These are phyloP conservation scores for Candida loeiensis DNA, from an alignment of 805 yeast species.

Conservation along the genomic window DNA sequence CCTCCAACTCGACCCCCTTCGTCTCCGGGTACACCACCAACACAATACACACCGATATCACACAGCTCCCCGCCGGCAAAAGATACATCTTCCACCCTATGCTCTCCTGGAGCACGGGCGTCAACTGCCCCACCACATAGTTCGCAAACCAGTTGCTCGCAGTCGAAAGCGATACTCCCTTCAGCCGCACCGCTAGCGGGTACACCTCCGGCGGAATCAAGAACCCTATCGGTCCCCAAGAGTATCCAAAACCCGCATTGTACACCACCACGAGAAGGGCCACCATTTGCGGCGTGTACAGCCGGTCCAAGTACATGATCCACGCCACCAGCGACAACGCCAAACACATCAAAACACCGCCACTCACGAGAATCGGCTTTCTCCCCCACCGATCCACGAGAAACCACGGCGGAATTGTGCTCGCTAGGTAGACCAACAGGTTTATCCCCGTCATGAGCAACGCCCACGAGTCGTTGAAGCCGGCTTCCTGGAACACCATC, in stretches of 20 bases:
- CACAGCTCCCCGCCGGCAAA: conserved; percentile 38
- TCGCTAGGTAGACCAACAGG: conserved; percentile 34
- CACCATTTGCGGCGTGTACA: conserved; percentile 36
- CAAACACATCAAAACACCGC: conserved; percentile 38
- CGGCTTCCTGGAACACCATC: conserved; percentile 48
- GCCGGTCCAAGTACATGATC: conserved; percentile 29
- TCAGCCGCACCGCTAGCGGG: conserved; percentile 40
- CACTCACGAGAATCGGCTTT: conserved; percentile 41
- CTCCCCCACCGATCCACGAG: conserved; percentile 45
- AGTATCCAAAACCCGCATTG: conserved; percentile 43
- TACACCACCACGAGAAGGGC: conserved; percentile 40
- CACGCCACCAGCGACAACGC: conserved; percentile 33
- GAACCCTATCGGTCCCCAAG: conserved; percentile 47
- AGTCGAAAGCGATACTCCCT: conserved; percentile 43
- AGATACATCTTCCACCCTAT: conserved; percentile 42
- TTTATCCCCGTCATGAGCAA: conserved; percentile 44
- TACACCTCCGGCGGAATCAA: conserved; percentile 43
- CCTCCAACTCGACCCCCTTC: conserved; percentile 42
- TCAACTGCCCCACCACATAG: conserved; percentile 43
- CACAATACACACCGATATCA: conserved; percentile 33
- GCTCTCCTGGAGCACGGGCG: conserved; percentile 38
- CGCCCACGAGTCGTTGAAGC: conserved; percentile 40
- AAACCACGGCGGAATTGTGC: conserved; percentile 45
- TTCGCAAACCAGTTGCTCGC: conserved; percentile 46
- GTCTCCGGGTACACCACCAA: conserved; percentile 40